These are phyloP conservation scores for Umbelopsis isabellina DNA, from an alignment of 192 early-diverging fungal species.

Conservation along the genomic window DNA sequence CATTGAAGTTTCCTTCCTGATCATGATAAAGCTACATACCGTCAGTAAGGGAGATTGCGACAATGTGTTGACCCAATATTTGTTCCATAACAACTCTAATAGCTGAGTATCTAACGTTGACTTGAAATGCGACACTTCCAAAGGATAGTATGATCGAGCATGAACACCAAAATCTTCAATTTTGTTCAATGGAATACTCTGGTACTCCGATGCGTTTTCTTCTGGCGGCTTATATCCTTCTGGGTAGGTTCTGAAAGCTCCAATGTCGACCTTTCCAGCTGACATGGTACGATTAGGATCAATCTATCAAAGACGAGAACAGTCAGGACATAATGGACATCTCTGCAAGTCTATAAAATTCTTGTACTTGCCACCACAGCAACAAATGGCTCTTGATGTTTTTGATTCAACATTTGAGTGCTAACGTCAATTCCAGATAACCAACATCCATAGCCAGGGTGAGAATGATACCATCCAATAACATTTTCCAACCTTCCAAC, in stretches of 20 bases:
- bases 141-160: constrained; percentile 84
- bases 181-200: constrained; percentile 90
- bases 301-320: constrained; percentile 55
- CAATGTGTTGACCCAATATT: constrained; percentile 97
- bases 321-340: background rate
- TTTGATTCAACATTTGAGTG: constrained; percentile 95
- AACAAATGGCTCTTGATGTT: constrained; percentile 91
- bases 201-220: constrained; percentile 82
- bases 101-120: constrained; percentile 85
- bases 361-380: constrained; percentile 83
- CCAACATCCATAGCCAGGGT: constrained; percentile 99
- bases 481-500: constrained; percentile 90
- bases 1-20: too few relatives aligned
- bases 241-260: constrained; percentile 98
- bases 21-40: constrained; percentile 50
- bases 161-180: constrained; percentile 99
- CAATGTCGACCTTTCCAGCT: constrained; percentile 96
- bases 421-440: constrained; percentile 97
- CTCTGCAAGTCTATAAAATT: background rate
- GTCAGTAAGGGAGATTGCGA: constrained; percentile 89
- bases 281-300: constrained; percentile 98
- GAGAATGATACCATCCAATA: constrained; percentile 98
- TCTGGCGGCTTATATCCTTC: constrained; percentile 81
- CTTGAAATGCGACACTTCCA: constrained; percentile 93
- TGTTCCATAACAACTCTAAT: constrained; percentile 94